Base-by-base conservation (phyloP, 805 yeast genomes). In the Candida koratica region DNA sequence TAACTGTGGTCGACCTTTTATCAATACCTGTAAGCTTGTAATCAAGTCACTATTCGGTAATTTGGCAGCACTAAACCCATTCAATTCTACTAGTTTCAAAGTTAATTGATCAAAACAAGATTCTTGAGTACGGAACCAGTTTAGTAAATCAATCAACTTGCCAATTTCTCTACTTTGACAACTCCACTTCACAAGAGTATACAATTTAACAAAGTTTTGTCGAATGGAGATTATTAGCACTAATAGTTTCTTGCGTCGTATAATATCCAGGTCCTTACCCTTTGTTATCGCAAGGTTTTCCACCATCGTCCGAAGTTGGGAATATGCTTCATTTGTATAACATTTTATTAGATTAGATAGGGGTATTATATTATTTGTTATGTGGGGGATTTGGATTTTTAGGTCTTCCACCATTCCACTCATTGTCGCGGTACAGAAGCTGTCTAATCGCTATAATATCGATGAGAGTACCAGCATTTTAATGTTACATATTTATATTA, bases 111-210 rank as follows among this genome's bases (percentile, higher is more conserved):
- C 82, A 49, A 71, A 89, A 53, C 71, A 73, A 52, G 73, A 77
- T 51, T 85, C 84, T 49, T 87, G 94, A 32, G 79, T 79, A 43
- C 93, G 69, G 26, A 93, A 69, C 93, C 95, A 93, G 44, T 84
- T 83, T 41, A 94, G 75, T 14, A 90, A 68, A 61, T 93, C 97
- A 38, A 93, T 88, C 43, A 89, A 67, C 36, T 71, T 72, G 29
- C 81, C 77, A 41, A 90, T 79, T 34, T 82, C 85, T 31, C 76
- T 70, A 4, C 89, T 71, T 22, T 78, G 81, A 9, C 76, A 73
- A 3, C 88, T 76, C 99, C 99, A 93, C 59, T 90, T 89, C 35
- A 83, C 75, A 25, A 93, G 61, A 2, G 95, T 96, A 48, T 86
- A 88, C 3, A 89, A 56, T 55, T 90, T 79, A 41, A 89, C 75